These are phyloP conservation scores for Mortierella sp. DNA, from an alignment of 371 early-diverging fungal genomes.

Conservation along the genomic window DNA sequence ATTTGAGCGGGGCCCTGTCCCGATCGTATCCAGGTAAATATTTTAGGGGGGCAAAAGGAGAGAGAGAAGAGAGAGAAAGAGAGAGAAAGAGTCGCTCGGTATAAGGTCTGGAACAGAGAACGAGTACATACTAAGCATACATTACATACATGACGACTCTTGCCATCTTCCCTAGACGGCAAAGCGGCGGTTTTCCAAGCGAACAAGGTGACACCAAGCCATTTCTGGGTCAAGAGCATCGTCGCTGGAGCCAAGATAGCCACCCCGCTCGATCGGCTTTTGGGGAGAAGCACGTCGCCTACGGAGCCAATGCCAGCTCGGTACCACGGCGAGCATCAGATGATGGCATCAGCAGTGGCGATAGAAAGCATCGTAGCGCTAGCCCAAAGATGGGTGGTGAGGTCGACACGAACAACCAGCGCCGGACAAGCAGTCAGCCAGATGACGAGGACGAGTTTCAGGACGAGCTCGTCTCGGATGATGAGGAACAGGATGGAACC, in stretches of 20 bases:
- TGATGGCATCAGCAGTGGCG: no score
- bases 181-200: no score
- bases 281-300: no score
- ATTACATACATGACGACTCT: no score
- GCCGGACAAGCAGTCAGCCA: conserved; percentile 6
- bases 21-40: neutral
- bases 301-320: no score
- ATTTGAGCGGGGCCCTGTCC: neutral
- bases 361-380: neutral
- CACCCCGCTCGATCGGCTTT: no score
- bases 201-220: no score
- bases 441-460: conserved; percentile 16
- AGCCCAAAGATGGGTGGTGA: neutral
- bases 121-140: neutral
- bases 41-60: neutral
- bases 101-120: neutral
- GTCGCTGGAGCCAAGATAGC: no score
- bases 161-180: no score
- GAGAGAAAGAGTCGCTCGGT: neutral
- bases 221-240: no score
- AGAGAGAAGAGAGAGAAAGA: neutral
- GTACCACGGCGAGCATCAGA: no score
- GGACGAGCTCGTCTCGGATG: conserved; percentile 18
- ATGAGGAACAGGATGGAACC: conserved; percentile 25
- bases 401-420: conserved; percentile 11